phyloP scores from a whole-genome alignment of 75 land plant species.

The Cryptomeria japonica region DNA sequence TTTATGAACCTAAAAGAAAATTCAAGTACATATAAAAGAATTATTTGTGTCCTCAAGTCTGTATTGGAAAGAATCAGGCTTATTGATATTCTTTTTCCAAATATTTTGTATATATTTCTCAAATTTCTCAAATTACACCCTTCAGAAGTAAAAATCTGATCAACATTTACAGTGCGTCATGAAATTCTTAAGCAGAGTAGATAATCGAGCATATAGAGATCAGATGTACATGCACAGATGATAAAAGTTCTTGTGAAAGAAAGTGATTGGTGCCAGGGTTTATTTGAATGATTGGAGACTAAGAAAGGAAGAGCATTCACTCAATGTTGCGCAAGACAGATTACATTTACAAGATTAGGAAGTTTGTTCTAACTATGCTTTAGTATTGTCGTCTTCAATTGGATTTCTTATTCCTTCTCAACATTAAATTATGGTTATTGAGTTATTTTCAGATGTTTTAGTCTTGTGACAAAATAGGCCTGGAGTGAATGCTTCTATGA shows the following conservation, averaged over 20 bases:
- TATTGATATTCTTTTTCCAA: neutral
- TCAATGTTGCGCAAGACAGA: neutral
- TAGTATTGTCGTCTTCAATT: neutral
- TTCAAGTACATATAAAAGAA: neutral
- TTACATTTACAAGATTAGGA: neutral
- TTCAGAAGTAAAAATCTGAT: neutral
- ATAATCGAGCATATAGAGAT: neutral
- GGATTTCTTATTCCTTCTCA: neutral
- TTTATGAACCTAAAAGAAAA: too few relatives aligned
- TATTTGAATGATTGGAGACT: slow-evolving; percentile 51
- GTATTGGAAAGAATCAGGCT: neutral
- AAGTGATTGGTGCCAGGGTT: slow-evolving; percentile 75
- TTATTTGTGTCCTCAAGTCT: neutral
- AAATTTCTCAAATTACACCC: neutral
- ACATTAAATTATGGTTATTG: neutral
- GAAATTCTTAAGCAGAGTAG: slow-evolving; percentile 24
- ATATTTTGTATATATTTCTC: neutral
- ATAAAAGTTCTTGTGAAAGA: slow-evolving; percentile 35
- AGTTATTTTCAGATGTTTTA: neutral
- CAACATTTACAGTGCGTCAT: slow-evolving; percentile 8
- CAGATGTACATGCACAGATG: slow-evolving; percentile 25
- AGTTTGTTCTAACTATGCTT: neutral
- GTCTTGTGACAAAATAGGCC: neutral
- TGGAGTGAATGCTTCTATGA: neutral
- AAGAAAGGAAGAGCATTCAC: slow-evolving; percentile 17